Evolutionary conservation across 2,329 filamentous ascomycete species (phyloP).

Genomic region (Scytalidium lignicola): DNA sequence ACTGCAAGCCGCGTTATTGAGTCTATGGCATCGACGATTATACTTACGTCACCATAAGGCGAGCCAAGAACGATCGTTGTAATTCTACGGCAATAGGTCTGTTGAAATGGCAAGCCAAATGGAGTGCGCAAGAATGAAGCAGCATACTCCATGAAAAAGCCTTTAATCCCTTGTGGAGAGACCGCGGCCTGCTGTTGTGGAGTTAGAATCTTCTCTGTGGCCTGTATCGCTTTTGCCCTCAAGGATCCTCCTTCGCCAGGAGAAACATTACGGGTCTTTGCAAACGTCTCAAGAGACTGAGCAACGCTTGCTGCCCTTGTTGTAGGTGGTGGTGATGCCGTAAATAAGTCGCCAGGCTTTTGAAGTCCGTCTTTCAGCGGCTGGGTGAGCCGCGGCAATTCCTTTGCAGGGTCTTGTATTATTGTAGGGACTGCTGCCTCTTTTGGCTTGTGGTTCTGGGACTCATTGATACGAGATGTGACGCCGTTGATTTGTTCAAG

Average conservation of each 20-base stretch:
- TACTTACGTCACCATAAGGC: conserved; percentile 64
- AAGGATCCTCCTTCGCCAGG: conserved; percentile 22
- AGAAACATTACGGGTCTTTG: conserved; percentile 23
- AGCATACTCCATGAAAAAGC: conserved; percentile 43
- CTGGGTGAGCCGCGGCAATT: conserved; percentile 20
- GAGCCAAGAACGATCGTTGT: conserved; percentile 65
- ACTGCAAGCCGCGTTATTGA: conserved; percentile 65
- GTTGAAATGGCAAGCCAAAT: conserved; percentile 64
- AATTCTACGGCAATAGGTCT: conserved; percentile 61
- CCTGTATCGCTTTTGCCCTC: conserved; percentile 35
- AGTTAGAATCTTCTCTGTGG: conserved; percentile 29
- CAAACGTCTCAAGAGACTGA: conserved; percentile 19
- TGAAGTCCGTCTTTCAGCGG: conserved; percentile 20
- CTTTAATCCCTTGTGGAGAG: conserved; percentile 42
- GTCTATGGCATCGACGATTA: conserved; percentile 68
- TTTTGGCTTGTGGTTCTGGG: conserved; percentile 35
- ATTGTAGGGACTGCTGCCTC: conserved; percentile 16
- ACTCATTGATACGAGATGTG: conserved; percentile 58
- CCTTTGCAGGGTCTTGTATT: conserved; percentile 7
- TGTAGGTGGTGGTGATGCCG: conserved; percentile 9
- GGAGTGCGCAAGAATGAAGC: conserved; percentile 43
- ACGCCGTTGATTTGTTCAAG: conserved; percentile 65
- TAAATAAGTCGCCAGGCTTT: conserved; percentile 23
- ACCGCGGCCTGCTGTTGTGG: conserved; percentile 49
- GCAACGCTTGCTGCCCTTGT: conserved; percentile 11